These are phyloP conservation scores for Anisogramma anomala DNA, from an alignment of 2,329 filamentous ascomycete species.

Conservation along the genomic window DNA sequence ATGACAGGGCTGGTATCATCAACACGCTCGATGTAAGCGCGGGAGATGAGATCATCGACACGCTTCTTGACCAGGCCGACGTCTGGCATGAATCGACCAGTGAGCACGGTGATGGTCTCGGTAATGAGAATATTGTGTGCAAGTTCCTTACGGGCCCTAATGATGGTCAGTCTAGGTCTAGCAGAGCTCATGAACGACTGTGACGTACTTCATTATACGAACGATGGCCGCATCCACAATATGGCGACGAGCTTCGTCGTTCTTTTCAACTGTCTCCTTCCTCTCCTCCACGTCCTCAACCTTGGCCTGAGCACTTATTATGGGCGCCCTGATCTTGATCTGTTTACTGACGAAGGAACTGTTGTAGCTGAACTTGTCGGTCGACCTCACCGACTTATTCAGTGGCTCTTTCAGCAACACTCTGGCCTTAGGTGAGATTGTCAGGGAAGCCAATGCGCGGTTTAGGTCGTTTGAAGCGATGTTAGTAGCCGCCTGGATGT, in stretches of 20 bases:
- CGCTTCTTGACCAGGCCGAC: slow-evolving; percentile 67
- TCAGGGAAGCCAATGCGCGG: slow-evolving; percentile 68
- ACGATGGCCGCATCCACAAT: slow-evolving; percentile 68
- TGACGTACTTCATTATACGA: slow-evolving; percentile 74
- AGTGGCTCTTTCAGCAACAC: slow-evolving; percentile 71
- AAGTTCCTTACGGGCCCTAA: slow-evolving; percentile 61
- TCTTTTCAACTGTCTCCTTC: slow-evolving; percentile 64
- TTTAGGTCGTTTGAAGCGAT: slow-evolving; percentile 65
- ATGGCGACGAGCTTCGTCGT: slow-evolving; percentile 58
- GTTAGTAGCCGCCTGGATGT: slow-evolving; percentile 72
- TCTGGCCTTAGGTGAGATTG: slow-evolving; percentile 71
- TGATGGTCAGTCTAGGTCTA: slow-evolving; percentile 20
- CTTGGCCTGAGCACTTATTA: slow-evolving; percentile 70
- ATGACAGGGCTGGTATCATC: slow-evolving; percentile 51
- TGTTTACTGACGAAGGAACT: slow-evolving; percentile 68
- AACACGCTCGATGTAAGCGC: slow-evolving; percentile 67
- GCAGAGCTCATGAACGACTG: too few relatives aligned
- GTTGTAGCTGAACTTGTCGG: slow-evolving; percentile 77
- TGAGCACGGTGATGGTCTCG: slow-evolving; percentile 61
- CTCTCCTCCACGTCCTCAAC: slow-evolving; percentile 64
- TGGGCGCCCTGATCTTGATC: slow-evolving; percentile 79
- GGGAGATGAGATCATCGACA: slow-evolving; percentile 65
- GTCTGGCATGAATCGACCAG: slow-evolving; percentile 61
- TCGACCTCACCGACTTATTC: slow-evolving; percentile 63
- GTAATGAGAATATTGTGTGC: slow-evolving; percentile 57